Evolutionary conservation across 139 green algal species (phyloP).

Genomic region (Zygnema circumcarinatum): DNA sequence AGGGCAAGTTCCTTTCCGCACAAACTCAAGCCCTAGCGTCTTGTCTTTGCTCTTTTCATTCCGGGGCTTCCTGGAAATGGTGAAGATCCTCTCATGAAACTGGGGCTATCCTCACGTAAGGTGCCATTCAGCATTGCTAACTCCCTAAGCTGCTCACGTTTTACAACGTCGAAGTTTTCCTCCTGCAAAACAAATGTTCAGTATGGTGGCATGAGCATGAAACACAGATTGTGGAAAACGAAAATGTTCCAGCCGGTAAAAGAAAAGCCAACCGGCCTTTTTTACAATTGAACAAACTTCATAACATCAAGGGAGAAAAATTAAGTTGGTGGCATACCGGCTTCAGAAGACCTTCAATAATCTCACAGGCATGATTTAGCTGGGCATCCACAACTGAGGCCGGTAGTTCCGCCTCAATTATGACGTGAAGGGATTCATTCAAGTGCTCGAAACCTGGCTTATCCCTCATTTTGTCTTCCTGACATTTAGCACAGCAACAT

Average conservation of each 20-base stretch:
- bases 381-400: conserved; percentile 43
- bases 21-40: too few species aligned
- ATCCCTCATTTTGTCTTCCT: conserved; percentile 57
- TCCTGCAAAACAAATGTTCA: conserved; percentile 35
- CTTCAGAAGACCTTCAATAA: conserved; percentile 54
- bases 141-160: conserved; percentile 48
- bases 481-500: too few species aligned
- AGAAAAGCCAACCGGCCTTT: too few species aligned
- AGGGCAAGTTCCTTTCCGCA: too few species aligned
- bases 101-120: conserved; percentile 41
- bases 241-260: too few species aligned
- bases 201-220: background rate
- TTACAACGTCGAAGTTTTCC: conserved; percentile 46
- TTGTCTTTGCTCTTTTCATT: conserved; percentile 34
- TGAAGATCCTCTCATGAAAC: conserved; percentile 20
- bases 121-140: conserved; percentile 54
- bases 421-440: conserved; percentile 49
- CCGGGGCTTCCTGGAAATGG: conserved; percentile 5
- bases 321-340: too few species aligned
- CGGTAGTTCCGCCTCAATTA: conserved; percentile 49
- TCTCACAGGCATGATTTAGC: conserved; percentile 48
- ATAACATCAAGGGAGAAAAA: too few species aligned
- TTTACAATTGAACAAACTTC: too few species aligned
- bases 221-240: background rate
- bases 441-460: conserved; percentile 57